A percentile compares a stretch with the other conserved stretches of the same genome.
phyloP scores from a whole-genome alignment of 106 monocot species.

The Vanilla planifolia region DNA sequence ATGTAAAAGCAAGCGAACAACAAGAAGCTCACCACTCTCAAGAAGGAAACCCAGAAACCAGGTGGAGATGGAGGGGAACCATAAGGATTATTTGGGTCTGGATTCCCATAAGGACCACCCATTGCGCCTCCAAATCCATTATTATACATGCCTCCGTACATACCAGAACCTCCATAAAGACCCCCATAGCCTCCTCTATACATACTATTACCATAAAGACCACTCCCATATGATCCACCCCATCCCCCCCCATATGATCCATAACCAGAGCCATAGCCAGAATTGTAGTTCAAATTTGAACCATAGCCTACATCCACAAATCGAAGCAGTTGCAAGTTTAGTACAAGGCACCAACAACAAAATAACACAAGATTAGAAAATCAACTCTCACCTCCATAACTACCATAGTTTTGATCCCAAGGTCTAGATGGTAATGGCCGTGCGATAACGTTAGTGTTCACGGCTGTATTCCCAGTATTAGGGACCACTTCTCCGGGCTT shows the following conservation, averaged over 20 bases:
- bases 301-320: constrained; percentile 44
- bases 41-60: constrained; percentile 87
- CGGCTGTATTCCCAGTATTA: constrained; percentile 20
- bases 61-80: constrained; percentile 66
- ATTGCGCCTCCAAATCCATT: constrained; percentile 39
- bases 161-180: constrained; percentile 27
- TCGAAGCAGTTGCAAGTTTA: not conserved
- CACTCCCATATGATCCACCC: constrained; percentile 51
- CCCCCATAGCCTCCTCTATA: constrained; percentile 42
- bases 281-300: constrained; percentile 34
- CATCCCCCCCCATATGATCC: constrained; percentile 45
- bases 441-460: constrained; percentile 27
- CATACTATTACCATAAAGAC: constrained; percentile 60
- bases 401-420: constrained; percentile 83
- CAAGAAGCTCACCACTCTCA: constrained; percentile 65
- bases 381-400: constrained; percentile 88
- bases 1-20: not conserved
- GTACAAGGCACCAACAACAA: not conserved
- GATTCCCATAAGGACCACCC: constrained; percentile 69
- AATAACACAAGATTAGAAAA: not conserved
- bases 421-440: constrained; percentile 80
- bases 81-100: constrained; percentile 76
- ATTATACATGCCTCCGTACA: constrained; percentile 63
- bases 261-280: constrained; percentile 46
- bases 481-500: constrained; percentile 83